Evolutionary conservation across 2,329 filamentous ascomycete genomes (phyloP).

Genomic region (Capronia coronata): DNA sequence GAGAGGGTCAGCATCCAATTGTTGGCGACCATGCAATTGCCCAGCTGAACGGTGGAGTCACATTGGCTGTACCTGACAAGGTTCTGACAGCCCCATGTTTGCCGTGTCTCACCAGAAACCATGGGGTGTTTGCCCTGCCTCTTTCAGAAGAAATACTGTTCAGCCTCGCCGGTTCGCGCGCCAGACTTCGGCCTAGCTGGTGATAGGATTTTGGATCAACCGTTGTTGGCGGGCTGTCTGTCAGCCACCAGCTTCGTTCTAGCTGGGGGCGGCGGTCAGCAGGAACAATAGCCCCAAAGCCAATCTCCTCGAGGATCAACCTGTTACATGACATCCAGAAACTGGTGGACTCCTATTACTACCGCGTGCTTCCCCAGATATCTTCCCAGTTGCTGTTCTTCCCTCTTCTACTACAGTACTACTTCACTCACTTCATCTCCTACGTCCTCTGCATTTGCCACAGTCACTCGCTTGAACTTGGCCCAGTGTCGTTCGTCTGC

Average conservation of each 20-base stretch:
- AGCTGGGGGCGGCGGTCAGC: neutral
- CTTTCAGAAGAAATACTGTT: neutral
- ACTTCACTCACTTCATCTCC: neutral
- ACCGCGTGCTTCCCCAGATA: neutral
- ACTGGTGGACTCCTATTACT: neutral
- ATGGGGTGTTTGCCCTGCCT: neutral
- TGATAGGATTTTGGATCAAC: neutral
- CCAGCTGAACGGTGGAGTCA: neutral
- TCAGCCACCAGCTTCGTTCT: neutral
- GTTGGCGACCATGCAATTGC: neutral
- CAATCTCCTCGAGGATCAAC: neutral
- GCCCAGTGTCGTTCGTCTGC: neutral
- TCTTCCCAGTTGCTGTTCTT: neutral
- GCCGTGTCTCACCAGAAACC: neutral
- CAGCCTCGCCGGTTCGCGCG: neutral
- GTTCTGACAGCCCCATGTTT: neutral
- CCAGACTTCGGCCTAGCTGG: neutral
- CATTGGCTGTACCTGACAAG: neutral
- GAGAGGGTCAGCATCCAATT: neutral
- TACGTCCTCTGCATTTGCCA: constrained; percentile 5
- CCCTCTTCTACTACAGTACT: neutral
- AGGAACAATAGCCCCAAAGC: neutral
- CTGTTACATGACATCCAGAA: neutral
- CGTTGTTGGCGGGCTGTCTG: neutral
- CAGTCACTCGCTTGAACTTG: constrained; percentile 17